Conservation (phyloP, 2,329 filamentous ascomycete genomes). For the Emydomyces testavorans region DNA sequence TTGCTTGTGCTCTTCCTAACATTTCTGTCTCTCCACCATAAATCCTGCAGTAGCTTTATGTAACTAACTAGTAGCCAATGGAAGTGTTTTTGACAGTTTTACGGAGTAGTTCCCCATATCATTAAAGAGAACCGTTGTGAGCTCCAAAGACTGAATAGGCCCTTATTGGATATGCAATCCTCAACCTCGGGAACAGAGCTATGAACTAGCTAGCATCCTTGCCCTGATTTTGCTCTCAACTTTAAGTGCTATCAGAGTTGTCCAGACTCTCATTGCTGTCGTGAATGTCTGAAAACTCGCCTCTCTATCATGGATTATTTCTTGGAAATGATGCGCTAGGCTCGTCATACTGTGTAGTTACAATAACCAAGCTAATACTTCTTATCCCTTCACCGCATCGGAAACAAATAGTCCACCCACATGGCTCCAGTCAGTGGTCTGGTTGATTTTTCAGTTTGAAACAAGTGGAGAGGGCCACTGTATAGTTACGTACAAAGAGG, state of each 20-base stretch:
- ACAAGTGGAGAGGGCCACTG: background rate
- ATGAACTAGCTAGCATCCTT: background rate
- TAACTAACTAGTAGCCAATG: too few species aligned
- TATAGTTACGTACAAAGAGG: too few species aligned
- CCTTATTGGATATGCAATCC: background rate
- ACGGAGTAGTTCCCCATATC: too few species aligned
- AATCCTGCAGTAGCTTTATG: too few species aligned
- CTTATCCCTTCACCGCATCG: background rate
- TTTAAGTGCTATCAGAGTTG: background rate
- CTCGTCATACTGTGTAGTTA: background rate
- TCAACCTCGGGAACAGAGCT: background rate
- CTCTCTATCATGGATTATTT: slow-evolving; percentile 6
- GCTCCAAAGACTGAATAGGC: background rate
- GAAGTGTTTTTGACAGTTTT: too few species aligned
- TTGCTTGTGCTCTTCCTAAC: background rate
- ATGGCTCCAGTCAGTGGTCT: background rate
- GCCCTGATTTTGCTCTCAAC: background rate
- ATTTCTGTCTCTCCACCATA: too few species aligned
- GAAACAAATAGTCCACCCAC: background rate
- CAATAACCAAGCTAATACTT: too few species aligned
- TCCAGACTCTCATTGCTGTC: background rate
- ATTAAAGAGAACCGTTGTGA: background rate
- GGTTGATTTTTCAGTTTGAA: background rate
- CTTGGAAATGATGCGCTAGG: background rate
- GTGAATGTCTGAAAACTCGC: background rate